phyloP scores from a whole-genome alignment of 2,329 filamentous ascomycete genomes.

The Fusarium hainanense region DNA sequence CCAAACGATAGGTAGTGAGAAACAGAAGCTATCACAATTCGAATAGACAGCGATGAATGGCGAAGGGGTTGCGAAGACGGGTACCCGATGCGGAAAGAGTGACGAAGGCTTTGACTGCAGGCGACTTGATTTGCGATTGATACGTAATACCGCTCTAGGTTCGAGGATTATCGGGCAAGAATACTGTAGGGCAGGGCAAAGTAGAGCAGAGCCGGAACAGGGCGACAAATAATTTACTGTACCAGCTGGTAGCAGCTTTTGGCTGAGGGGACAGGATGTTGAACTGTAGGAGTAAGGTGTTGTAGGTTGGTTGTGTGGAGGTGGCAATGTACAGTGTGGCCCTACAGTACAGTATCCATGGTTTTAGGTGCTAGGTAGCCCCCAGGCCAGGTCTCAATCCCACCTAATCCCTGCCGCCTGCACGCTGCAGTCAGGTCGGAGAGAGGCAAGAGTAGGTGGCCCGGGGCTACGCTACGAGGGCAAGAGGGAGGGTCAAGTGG shows the following conservation, averaged over 20 bases:
- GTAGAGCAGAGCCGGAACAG: neutral
- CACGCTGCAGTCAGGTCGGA: neutral
- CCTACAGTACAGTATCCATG: neutral
- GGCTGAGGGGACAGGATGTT: slow-evolving; percentile 11
- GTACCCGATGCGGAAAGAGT: slow-evolving; percentile 24
- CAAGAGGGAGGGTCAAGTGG: slow-evolving; percentile 28
- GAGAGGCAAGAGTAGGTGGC: neutral
- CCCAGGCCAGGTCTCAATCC: neutral
- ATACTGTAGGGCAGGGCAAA: slow-evolving; percentile 2
- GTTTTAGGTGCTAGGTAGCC: neutral
- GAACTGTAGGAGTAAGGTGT: slow-evolving; percentile 6
- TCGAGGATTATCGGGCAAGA: slow-evolving; percentile 6
- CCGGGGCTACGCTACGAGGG: neutral
- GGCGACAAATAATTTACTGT: slow-evolving; percentile 5
- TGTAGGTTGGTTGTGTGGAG: slow-evolving; percentile 36
- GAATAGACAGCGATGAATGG: slow-evolving; percentile 4
- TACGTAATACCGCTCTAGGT: slow-evolving; percentile 3
- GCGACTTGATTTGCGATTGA: slow-evolving; percentile 10
- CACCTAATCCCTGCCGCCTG: neutral
- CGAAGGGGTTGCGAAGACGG: slow-evolving; percentile 7
- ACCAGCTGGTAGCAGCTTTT: slow-evolving; percentile 14
- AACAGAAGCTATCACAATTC: slow-evolving; percentile 23
- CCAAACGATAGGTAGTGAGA: slow-evolving; percentile 11
- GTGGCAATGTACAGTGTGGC: slow-evolving; percentile 46
- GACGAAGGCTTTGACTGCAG: slow-evolving; percentile 23